Conservation (phyloP, 768 basidiomycete species). For the Nevesoporus exiguus region DNA sequence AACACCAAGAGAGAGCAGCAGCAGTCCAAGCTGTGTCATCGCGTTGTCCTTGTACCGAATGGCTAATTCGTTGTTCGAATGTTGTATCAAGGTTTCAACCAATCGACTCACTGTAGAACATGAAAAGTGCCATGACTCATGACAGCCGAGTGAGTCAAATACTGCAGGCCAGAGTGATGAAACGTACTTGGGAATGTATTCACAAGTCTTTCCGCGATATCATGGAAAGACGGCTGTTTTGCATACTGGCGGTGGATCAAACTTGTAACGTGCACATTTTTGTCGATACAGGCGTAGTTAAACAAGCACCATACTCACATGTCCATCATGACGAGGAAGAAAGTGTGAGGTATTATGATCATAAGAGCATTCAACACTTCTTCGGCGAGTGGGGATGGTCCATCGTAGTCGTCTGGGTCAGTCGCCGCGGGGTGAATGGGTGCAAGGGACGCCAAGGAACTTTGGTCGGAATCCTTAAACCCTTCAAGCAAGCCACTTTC, state of each 20-base stretch:
- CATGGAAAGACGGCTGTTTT: conserved; percentile 47
- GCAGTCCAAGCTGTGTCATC: conserved; percentile 53
- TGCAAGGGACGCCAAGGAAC: neutral
- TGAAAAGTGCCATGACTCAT: conserved; percentile 67
- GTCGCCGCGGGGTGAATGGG: neutral
- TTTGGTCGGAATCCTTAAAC: conserved; percentile 17
- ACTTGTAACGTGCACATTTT: conserved; percentile 35
- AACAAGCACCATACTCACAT: conserved; percentile 51
- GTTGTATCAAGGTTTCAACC: neutral
- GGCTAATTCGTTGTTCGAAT: conserved; percentile 34
- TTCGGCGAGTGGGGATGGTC: conserved; percentile 46
- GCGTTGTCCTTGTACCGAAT: conserved; percentile 58
- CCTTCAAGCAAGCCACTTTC: conserved; percentile 57
- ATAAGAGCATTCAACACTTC: conserved; percentile 68
- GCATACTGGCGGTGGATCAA: conserved; percentile 79
- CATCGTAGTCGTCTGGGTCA: conserved; percentile 30
- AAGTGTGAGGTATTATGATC: conserved; percentile 70
- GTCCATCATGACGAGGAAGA: conserved; percentile 76
- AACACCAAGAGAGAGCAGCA: conserved; percentile 51
- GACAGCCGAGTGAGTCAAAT: conserved; percentile 1
- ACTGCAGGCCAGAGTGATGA: neutral
- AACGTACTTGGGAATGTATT: conserved; percentile 71
- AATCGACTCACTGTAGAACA: conserved; percentile 35
- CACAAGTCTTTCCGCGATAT: conserved; percentile 54
- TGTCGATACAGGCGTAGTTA: neutral